Evolutionary conservation across 148 eudicot genomes (phyloP).

Genomic region (Cornus florida): DNA sequence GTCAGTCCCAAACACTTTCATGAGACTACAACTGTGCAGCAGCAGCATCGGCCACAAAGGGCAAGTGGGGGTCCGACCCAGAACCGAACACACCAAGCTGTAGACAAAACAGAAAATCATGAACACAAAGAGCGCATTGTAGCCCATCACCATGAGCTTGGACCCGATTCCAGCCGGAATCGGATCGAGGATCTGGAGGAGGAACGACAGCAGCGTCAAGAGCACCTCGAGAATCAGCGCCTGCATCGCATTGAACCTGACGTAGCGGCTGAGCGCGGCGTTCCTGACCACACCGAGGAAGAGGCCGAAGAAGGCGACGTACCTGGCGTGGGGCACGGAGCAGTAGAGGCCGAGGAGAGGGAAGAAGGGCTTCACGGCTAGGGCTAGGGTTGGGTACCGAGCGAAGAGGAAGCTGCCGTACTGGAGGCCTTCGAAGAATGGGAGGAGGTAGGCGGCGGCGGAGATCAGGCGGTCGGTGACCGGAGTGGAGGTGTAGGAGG

Average conservation of each 20-base stretch:
- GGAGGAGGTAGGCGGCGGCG: slow-evolving; percentile 68
- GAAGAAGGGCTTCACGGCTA: slow-evolving; percentile 52
- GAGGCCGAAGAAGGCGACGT: slow-evolving; percentile 65
- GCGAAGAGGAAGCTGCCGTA: slow-evolving; percentile 77
- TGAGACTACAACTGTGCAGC: slow-evolving; percentile 45
- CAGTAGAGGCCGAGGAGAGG: slow-evolving; percentile 65
- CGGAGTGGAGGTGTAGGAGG: slow-evolving; percentile 52
- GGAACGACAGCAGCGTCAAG: slow-evolving; percentile 57
- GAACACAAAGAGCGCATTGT: slow-evolving; percentile 59
- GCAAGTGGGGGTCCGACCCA: slow-evolving; percentile 86
- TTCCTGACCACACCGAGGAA: slow-evolving; percentile 74
- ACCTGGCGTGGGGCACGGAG: slow-evolving; percentile 66
- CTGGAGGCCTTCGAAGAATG: slow-evolving; percentile 77
- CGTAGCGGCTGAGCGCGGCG: slow-evolving; percentile 52
- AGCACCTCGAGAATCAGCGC: slow-evolving; percentile 77
- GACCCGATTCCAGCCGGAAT: slow-evolving; percentile 60
- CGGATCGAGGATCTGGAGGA: slow-evolving; percentile 59
- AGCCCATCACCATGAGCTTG: slow-evolving; percentile 55
- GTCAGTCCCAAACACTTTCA: too few species aligned
- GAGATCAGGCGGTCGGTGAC: slow-evolving; percentile 78
- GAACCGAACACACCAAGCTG: slow-evolving; percentile 45
- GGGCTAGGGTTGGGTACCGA: slow-evolving; percentile 54
- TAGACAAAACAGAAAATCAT: slow-evolving; percentile 61
- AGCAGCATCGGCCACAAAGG: slow-evolving; percentile 92
- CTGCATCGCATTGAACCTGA: slow-evolving; percentile 80